A percentile compares a stretch with the other conserved stretches of the same genome.
Evolutionary conservation across 805 yeast species (phyloP).

Genomic region (Starmerella powellii): DNA sequence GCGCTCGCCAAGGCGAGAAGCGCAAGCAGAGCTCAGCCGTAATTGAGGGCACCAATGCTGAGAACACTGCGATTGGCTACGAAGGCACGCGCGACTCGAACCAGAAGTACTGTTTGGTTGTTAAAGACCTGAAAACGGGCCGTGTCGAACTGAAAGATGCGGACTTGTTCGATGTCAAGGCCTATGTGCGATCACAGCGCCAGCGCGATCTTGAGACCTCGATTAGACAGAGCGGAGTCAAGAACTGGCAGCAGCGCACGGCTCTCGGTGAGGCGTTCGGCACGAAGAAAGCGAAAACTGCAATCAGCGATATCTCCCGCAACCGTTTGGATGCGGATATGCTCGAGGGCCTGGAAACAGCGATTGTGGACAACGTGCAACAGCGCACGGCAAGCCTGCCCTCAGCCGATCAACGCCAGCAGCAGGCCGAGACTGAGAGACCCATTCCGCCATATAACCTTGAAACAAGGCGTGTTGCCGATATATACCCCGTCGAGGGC

Average conservation of each 20-base stretch:
- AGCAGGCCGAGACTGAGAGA: conserved; percentile 50
- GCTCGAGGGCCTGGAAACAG: conserved; percentile 60
- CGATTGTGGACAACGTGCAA: conserved; percentile 70
- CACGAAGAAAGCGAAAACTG: conserved; percentile 90
- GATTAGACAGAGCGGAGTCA: conserved; percentile 42
- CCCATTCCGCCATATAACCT: conserved; percentile 71
- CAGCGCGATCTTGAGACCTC: conserved; percentile 50
- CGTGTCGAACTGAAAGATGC: conserved; percentile 52
- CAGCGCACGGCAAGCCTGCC: conserved; percentile 64
- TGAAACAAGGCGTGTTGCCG: conserved; percentile 73
- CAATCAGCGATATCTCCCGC: conserved; percentile 65
- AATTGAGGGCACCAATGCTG: conserved; percentile 59
- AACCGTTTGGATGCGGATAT: conserved; percentile 79
- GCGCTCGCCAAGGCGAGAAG: conserved; percentile 32
- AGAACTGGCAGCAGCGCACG: conserved; percentile 51
- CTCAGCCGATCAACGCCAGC: conserved; percentile 48
- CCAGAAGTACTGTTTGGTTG: conserved; percentile 56
- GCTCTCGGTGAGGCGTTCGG: conserved; percentile 94
- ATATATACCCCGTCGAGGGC: conserved; percentile 60
- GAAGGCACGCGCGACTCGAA: conserved; percentile 39
- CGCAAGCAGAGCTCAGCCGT: conserved; percentile 22
- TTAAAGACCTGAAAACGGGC: conserved; percentile 58
- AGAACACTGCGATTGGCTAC: conserved; percentile 53
- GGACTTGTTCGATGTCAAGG: conserved; percentile 51
- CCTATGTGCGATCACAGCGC: conserved; percentile 49